Conservation (phyloP, 208 protist genomes). For the Zelonia costaricensis region DNA sequence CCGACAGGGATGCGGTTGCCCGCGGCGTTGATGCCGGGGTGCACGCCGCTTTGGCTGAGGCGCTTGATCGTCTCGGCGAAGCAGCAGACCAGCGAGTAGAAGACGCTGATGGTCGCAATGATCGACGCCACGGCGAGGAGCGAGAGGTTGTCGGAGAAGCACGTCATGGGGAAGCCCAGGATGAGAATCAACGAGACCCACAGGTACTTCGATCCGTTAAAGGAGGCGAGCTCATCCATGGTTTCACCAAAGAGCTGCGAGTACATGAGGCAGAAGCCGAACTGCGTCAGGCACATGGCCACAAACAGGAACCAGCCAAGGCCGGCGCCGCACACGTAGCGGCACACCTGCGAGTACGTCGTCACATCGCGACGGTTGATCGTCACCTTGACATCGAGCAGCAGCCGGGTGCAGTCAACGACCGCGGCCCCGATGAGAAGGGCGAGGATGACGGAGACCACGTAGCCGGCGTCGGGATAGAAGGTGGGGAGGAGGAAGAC, state of each 20-base stretch:
- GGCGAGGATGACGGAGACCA: constrained; percentile 41
- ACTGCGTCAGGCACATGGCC: constrained; percentile 79
- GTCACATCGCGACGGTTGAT: constrained; percentile 60
- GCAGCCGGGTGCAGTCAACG: constrained; percentile 72
- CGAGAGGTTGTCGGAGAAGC: constrained; percentile 62
- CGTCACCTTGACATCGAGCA: constrained; percentile 59
- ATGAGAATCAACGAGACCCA: constrained; percentile 53
- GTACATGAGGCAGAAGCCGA: constrained; percentile 88
- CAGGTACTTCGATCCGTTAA: constrained; percentile 49
- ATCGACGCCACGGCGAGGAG: constrained; percentile 60
- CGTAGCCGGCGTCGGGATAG: constrained; percentile 77
- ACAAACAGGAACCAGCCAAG: constrained; percentile 65
- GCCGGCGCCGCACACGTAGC: constrained; percentile 50
- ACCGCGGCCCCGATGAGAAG: constrained; percentile 56
- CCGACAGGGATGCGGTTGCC: constrained; percentile 39
- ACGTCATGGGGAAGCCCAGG: constrained; percentile 58
- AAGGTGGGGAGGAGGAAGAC: constrained; percentile 82
- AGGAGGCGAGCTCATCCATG: constrained; percentile 43
- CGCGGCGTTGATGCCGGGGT: constrained; percentile 23
- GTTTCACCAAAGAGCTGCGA: constrained; percentile 62
- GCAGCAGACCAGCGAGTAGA: constrained; percentile 56
- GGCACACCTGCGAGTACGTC: constrained; percentile 74
- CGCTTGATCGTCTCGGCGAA: constrained; percentile 27
- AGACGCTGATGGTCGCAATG: constrained; percentile 62
- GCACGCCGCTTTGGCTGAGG: constrained; percentile 21